Evolutionary conservation across 768 basidiomycete genomes (phyloP).

Genomic region (Boletellus ananas): DNA sequence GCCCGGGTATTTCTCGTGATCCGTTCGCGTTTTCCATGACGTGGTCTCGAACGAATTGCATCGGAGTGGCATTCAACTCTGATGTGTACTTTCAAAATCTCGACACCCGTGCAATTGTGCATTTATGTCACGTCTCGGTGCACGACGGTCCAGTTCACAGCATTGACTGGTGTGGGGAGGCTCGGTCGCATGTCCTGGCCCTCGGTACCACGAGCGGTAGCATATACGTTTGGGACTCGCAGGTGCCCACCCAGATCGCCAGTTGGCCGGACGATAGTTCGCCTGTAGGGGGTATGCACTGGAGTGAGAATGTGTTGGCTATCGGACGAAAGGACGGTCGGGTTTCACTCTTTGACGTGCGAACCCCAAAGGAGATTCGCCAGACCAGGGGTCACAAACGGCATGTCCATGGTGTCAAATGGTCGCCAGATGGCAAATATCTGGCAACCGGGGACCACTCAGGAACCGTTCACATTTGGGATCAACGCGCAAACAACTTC

Average conservation of each 20-base stretch:
- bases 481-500: conserved; percentile 33
- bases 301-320: conserved; percentile 36
- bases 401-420: conserved; percentile 39
- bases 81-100: conserved; percentile 64
- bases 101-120: conserved; percentile 48
- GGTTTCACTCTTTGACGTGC: conserved; percentile 37
- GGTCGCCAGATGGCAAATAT: conserved; percentile 38
- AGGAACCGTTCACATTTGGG: conserved; percentile 44
- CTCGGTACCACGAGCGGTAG: conserved; percentile 49
- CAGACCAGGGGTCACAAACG: conserved; percentile 31
- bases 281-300: conserved; percentile 40
- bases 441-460: conserved; percentile 40
- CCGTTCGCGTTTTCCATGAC: conserved; percentile 54
- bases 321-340: conserved; percentile 38
- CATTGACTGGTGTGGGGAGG: conserved; percentile 49
- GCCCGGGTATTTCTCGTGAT: conserved; percentile 55
- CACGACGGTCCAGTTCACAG: conserved; percentile 39
- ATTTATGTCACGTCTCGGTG: conserved; percentile 41
- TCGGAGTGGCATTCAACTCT: conserved; percentile 58
- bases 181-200: conserved; percentile 42
- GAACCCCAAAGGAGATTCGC: conserved; percentile 26
- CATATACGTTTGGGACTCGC: conserved; percentile 55
- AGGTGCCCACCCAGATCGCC: conserved; percentile 23
- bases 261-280: conserved; percentile 35
- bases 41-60: conserved; percentile 57